Evolutionary conservation across 805 yeast genomes (phyloP), one percentile per base, ranked within the genome.

Genomic region (Millerago galiae): DNA sequence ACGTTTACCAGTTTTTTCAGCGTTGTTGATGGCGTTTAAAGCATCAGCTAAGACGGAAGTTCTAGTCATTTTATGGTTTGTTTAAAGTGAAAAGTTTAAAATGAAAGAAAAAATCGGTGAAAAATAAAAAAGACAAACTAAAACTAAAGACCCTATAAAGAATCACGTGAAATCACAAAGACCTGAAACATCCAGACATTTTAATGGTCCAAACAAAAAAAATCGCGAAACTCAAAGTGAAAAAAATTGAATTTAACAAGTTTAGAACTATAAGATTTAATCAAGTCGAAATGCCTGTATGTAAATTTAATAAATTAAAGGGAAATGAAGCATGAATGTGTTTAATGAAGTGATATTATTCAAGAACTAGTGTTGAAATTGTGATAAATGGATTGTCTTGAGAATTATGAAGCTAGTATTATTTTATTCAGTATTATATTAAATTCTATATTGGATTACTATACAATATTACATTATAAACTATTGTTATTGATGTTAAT

Each of bases 1-100:
- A 78, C 97, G 86, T 81, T 90, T 90, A 75, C 97, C 97, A 75
- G 96, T 83, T 78, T 89, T 90, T 78, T 90, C 96, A 75, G 97
- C 97, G 75, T 90, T 90, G 93, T 89, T 88, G 75, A 90, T 90
- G 65, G 96, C 83, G 77, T 90, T 90, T 65, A 90, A 83, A 69
- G 97, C 97, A 78, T 90, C 97, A 69, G 96, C 96, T 72, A 90
- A 85, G 73, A 86, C 97, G 63, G 97, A 90, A 60, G 96, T 80
- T 79, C 97, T 90, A 72, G 96, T 87, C 97, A 90, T 89, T 68
- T 67, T 27, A n/a, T 27, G 30, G 15, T 29, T 9, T 29, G 32
- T 14, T n/a, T 15, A 29, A 29, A 14, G 44, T 50, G 54, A 50
- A 48, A 46, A 49, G 37, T 47, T 40, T 41, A 41, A 35, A 27